Conservation (phyloP, 2,329 filamentous ascomycete genomes). For the Arthroderma sp. region DNA sequence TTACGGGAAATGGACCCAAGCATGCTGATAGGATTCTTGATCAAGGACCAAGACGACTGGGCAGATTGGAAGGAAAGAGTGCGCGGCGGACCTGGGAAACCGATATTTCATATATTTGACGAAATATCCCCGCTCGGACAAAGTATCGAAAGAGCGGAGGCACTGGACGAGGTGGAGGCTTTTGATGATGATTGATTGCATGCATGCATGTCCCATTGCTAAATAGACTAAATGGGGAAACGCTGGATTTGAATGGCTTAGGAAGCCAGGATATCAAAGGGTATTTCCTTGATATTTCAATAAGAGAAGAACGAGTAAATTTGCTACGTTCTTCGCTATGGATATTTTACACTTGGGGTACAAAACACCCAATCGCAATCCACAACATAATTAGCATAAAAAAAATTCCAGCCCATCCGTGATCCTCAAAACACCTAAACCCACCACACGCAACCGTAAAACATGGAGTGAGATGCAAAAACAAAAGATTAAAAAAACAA, state of each 20-base stretch:
- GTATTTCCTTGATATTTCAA: constrained; percentile 17
- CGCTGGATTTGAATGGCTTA: too few species aligned
- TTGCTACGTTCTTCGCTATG: constrained; percentile 22
- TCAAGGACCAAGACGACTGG: constrained; percentile 74
- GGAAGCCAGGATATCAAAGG: too few species aligned
- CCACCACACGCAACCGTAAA: constrained; percentile 27
- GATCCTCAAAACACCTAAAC: constrained; percentile 24
- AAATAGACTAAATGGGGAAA: too few species aligned
- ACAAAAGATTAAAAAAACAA: constrained; percentile 28
- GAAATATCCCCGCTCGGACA: constrained; percentile 42
- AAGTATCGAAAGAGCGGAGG: constrained; percentile 50
- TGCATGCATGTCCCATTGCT: too few species aligned
- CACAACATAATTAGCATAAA: constrained; percentile 27
- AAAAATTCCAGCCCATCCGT: constrained; percentile 33
- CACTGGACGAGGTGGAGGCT: constrained; percentile 80
- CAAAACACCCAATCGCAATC: constrained; percentile 29
- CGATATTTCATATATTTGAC: constrained; percentile 73
- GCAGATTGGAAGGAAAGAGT: constrained; percentile 65
- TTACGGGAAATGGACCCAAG: constrained; percentile 93
- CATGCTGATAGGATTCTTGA: constrained; percentile 91
- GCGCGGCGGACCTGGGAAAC: constrained; percentile 43
- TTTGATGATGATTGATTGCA: constrained; percentile 53
- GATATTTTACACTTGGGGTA: constrained; percentile 32
- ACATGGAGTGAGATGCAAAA: constrained; percentile 29
- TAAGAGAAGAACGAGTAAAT: constrained; percentile 18